These are phyloP conservation scores for Triticum monococcum DNA, from an alignment of 176 grass and related monocot species.

Conservation along the genomic window DNA sequence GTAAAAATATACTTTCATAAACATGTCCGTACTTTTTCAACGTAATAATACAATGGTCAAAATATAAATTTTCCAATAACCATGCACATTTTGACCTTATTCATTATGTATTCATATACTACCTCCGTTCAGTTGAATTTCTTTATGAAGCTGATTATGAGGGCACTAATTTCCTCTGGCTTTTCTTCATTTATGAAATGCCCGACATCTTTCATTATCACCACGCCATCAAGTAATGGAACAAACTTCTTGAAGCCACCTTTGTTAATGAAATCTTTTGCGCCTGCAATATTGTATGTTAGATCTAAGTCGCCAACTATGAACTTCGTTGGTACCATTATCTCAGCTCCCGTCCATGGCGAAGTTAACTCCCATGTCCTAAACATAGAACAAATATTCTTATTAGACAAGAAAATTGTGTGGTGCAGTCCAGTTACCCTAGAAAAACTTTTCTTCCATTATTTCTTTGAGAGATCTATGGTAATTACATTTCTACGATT, in stretches of 20 bases:
- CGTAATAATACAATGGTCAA: neutral
- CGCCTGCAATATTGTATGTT: conserved; percentile 53
- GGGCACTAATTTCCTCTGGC: conserved; percentile 38
- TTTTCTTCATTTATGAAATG: conserved; percentile 69
- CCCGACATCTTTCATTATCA: conserved; percentile 54
- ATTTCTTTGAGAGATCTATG: neutral
- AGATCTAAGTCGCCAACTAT: conserved; percentile 61
- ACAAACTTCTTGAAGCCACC: conserved; percentile 57
- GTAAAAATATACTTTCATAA: too few relatives aligned
- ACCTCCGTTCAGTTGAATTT: conserved; percentile 33
- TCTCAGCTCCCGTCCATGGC: conserved; percentile 46
- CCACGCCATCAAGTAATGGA: conserved; percentile 55
- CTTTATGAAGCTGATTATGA: conserved; percentile 55
- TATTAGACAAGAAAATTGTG: neutral
- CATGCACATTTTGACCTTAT: neutral
- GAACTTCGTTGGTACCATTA: conserved; percentile 57
- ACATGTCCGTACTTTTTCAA: neutral
- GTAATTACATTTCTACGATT: neutral
- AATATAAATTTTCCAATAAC: neutral
- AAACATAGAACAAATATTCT: neutral
- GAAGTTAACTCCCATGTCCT: conserved; percentile 68
- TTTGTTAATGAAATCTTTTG: conserved; percentile 57
- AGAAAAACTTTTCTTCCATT: neutral
- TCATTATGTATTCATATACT: neutral
- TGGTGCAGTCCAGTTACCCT: neutral